Conservation (phyloP, 495 filamentous ascomycete genomes). For the Aspergillus kassunensis region DNA sequence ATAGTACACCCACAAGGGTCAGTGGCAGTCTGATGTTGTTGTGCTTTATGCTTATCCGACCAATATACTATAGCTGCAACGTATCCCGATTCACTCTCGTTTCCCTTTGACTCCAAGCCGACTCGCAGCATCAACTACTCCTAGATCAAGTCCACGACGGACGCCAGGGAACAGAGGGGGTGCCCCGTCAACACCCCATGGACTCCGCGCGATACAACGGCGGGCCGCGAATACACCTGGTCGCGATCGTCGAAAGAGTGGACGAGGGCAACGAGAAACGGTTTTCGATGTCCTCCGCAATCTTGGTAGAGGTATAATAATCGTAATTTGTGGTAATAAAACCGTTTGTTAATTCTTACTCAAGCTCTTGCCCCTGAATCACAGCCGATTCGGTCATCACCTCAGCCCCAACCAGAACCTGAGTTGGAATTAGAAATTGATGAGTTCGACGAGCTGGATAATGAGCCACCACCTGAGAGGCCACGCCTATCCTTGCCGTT, state of each 20-base stretch:
- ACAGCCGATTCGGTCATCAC: constrained; percentile 56
- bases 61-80: constrained; percentile 28
- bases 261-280: constrained; percentile 67
- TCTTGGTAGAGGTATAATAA: constrained; percentile 52
- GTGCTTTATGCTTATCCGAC: background rate
- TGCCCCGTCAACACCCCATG: constrained; percentile 66
- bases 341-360: background rate
- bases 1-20: constrained; percentile 32
- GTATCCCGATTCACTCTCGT: constrained; percentile 32
- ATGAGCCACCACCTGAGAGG: constrained; percentile 57
- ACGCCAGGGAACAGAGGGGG: constrained; percentile 34
- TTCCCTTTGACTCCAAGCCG: constrained; percentile 41
- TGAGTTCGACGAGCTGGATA: constrained; percentile 57
- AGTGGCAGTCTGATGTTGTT: constrained; percentile 8
- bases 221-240: constrained; percentile 74
- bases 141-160: constrained; percentile 36
- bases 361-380: constrained; percentile 57
- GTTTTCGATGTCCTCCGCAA: constrained; percentile 66
- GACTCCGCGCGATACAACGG: constrained; percentile 66
- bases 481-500: constrained; percentile 69
- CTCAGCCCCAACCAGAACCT: constrained; percentile 27
- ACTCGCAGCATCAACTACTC: constrained; percentile 28
- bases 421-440: constrained; percentile 27
- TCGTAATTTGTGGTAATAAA: background rate
- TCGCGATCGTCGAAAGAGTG: constrained; percentile 60